These are phyloP conservation scores for Chlorella sp. DNA, from an alignment of 139 green algal genomes.

Conservation along the genomic window DNA sequence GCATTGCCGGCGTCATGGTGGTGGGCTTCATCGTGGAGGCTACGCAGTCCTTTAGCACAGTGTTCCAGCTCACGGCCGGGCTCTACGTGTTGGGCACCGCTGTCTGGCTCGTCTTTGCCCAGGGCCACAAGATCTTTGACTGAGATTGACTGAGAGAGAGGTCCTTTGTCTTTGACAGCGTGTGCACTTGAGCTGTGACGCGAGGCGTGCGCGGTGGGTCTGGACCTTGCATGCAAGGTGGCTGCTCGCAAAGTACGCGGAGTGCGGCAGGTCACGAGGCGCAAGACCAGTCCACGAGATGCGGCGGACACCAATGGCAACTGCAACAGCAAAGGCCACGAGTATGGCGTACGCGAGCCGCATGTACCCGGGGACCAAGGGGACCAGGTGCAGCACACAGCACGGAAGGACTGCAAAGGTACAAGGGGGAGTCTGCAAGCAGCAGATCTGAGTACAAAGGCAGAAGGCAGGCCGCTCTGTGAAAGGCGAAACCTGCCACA, in stretches of 20 bases:
- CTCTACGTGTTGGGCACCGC: conserved; percentile 68
- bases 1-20: conserved; percentile 63
- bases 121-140: conserved; percentile 51
- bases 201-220: neutral
- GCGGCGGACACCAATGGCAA: neutral
- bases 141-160: neutral
- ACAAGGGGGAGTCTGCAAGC: too few species aligned
- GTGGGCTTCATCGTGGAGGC: conserved; percentile 69
- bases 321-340: too few species aligned
- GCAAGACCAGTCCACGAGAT: neutral
- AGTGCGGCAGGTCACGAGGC: neutral
- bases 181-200: neutral
- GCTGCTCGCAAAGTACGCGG: neutral
- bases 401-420: too few species aligned
- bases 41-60: conserved; percentile 59
- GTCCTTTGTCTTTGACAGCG: neutral
- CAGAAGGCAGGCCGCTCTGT: too few species aligned
- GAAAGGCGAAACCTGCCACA: too few species aligned
- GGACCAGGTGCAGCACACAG: too few species aligned
- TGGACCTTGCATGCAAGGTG: neutral
- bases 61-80: conserved; percentile 73
- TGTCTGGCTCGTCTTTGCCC: conserved; percentile 59
- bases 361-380: too few species aligned
- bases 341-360: too few species aligned
- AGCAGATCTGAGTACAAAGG: too few species aligned